These are phyloP conservation scores for Talaromyces funiculosus DNA, from an alignment of 2,329 filamentous ascomycete genomes.

Conservation along the genomic window DNA sequence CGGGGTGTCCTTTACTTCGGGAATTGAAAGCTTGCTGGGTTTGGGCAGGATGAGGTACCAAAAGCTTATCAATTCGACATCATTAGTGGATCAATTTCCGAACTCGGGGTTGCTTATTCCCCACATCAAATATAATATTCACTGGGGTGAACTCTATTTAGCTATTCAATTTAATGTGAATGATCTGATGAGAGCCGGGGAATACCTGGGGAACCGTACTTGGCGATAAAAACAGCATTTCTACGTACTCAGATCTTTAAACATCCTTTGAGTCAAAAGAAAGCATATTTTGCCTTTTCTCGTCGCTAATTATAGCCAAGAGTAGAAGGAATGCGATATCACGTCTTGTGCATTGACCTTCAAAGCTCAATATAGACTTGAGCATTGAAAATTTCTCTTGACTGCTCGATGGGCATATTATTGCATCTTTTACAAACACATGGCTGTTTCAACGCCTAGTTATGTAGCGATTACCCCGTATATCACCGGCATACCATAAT, in stretches of 20 bases:
- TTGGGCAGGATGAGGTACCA: no score
- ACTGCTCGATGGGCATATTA: neutral
- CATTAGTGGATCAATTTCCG: constrained; percentile 4
- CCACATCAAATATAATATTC: no score
- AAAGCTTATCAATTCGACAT: neutral
- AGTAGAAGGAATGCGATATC: neutral
- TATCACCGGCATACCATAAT: no score
- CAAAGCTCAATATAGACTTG: neutral
- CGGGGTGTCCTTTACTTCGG: no score
- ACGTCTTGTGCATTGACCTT: neutral
- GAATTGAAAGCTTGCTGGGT: no score
- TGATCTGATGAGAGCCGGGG: neutral
- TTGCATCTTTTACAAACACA: no score
- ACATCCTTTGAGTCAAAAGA: neutral
- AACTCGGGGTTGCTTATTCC: neutral
- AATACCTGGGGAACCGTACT: no score
- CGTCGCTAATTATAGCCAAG: neutral
- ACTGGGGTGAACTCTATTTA: no score
- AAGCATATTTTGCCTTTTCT: neutral
- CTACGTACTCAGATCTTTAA: neutral
- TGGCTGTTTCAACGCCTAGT: no score
- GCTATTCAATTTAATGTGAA: neutral
- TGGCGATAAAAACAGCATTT: neutral
- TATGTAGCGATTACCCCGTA: no score
- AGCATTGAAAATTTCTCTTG: neutral